A percentile compares a stretch with the other conserved stretches of the same genome.
Evolutionary conservation across 495 filamentous ascomycete genomes (phyloP).

Genomic region (Penicillium subrubescens): DNA sequence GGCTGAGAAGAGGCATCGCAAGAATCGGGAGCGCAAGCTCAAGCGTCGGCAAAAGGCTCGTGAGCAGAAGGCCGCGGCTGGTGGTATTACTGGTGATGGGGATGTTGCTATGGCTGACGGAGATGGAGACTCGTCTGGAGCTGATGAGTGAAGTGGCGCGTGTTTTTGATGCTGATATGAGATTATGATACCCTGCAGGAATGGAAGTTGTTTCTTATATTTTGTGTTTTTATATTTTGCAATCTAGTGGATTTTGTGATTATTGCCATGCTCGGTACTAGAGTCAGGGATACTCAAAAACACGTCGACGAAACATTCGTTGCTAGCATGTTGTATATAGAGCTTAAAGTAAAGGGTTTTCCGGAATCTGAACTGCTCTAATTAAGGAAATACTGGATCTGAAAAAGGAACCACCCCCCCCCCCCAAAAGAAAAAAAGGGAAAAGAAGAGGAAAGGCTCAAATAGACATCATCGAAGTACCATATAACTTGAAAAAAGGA

Average conservation of each 20-base stretch:
- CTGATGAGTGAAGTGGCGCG: slow-evolving; percentile 15
- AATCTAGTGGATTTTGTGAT: not conserved
- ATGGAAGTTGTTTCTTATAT: slow-evolving; percentile 2
- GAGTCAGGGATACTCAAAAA: no score
- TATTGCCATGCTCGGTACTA: no score
- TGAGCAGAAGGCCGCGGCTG: slow-evolving; percentile 44
- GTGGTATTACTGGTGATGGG: slow-evolving; percentile 20
- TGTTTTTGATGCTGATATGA: not conserved
- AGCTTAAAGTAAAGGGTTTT: not conserved
- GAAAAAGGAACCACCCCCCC: no score
- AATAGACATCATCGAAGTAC: not conserved
- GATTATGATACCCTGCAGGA: slow-evolving; percentile 28
- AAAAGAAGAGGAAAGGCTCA: slow-evolving; percentile 4
- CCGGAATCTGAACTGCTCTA: not conserved
- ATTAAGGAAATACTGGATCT: not conserved
- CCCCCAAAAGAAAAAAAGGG: no score
- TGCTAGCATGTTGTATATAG: not conserved
- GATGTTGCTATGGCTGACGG: slow-evolving; percentile 27
- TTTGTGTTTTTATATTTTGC: no score
- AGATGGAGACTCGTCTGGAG: slow-evolving; percentile 22
- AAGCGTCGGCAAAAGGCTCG: slow-evolving; percentile 50
- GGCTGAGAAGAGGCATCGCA: slow-evolving; percentile 50
- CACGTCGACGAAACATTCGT: not conserved
- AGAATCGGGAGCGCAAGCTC: slow-evolving; percentile 48
- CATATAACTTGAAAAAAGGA: slow-evolving; percentile 6